These are phyloP conservation scores for Piromyces sp. DNA, from an alignment of 192 early-diverging fungal genomes.

Conservation along the genomic window DNA sequence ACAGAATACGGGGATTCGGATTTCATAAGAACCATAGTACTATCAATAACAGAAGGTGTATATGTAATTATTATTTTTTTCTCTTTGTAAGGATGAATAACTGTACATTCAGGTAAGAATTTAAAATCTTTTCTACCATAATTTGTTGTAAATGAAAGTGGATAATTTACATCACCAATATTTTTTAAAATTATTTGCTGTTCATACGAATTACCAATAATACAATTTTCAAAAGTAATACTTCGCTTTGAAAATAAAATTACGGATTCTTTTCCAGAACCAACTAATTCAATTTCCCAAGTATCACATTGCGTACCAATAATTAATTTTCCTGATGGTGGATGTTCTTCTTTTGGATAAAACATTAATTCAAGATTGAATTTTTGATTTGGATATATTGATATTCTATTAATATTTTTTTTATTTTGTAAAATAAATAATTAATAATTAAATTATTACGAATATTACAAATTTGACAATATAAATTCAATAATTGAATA, in stretches of 20 bases:
- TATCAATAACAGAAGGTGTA: slow-evolving; percentile 25
- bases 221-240: slow-evolving; percentile 38
- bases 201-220: slow-evolving; percentile 47
- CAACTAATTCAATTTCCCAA: slow-evolving; percentile 44
- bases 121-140: slow-evolving; percentile 27
- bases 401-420: neutral
- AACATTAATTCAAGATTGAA: slow-evolving; percentile 38
- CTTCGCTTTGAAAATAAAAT: slow-evolving; percentile 38
- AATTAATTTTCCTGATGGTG: slow-evolving; percentile 23
- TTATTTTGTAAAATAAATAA: no score
- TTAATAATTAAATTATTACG: no score
- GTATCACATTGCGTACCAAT: slow-evolving; percentile 29
- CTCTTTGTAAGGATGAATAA: slow-evolving; percentile 36
- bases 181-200: slow-evolving; percentile 45
- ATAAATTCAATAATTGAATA: no score
- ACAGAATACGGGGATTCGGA: slow-evolving; percentile 36
- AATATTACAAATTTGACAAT: no score
- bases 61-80: slow-evolving; percentile 27
- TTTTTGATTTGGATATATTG: neutral
- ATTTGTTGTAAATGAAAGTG: slow-evolving; percentile 35
- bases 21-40: slow-evolving; percentile 20
- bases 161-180: slow-evolving; percentile 50
- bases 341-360: slow-evolving; percentile 45
- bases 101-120: slow-evolving; percentile 27
- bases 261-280: slow-evolving; percentile 39